Conservation (phyloP, 441 rosid genomes). For the Euphorbia schlechtendalii region DNA sequence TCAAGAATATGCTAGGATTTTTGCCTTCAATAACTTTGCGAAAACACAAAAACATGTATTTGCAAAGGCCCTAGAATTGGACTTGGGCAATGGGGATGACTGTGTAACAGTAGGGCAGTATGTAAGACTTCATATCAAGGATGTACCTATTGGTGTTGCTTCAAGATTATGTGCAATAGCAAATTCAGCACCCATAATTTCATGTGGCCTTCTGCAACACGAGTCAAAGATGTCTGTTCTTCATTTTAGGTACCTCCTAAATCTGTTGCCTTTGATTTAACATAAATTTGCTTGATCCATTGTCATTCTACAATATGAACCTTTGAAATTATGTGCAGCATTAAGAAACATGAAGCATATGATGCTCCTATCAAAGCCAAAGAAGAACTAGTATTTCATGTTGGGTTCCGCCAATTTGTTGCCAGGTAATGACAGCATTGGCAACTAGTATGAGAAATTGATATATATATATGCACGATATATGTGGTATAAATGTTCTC, state of each 20-base stretch:
- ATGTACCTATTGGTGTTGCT: constrained; percentile 55
- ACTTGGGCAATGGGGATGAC: constrained; percentile 49
- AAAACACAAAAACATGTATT: constrained; percentile 81
- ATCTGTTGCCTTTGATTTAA: constrained; percentile 7
- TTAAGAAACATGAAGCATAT: constrained; percentile 74
- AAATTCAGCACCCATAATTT: constrained; percentile 43
- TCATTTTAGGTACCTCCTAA: constrained; percentile 66
- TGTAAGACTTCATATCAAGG: constrained; percentile 69
- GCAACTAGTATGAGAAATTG: neutral
- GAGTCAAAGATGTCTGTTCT: constrained; percentile 97
- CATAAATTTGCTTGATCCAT: neutral
- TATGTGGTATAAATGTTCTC: constrained; percentile 11
- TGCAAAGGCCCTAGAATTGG: constrained; percentile 51
- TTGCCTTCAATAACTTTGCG: constrained; percentile 76
- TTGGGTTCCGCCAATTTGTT: constrained; percentile 91
- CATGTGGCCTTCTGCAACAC: constrained; percentile 85
- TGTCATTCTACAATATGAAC: constrained; percentile 12
- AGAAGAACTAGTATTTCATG: constrained; percentile 86
- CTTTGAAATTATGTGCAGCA: constrained; percentile 34
- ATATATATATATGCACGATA: neutral
- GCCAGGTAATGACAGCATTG: constrained; percentile 61
- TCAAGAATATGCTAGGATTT: constrained; percentile 84
- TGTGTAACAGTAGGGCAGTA: constrained; percentile 55
- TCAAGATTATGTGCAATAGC: constrained; percentile 43
- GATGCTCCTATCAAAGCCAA: constrained; percentile 78